Evolutionary conservation across 2,329 filamentous ascomycete species (phyloP), one percentile per base, ranked within the genome.

Genomic region (Colletotrichum spaethianum): DNA sequence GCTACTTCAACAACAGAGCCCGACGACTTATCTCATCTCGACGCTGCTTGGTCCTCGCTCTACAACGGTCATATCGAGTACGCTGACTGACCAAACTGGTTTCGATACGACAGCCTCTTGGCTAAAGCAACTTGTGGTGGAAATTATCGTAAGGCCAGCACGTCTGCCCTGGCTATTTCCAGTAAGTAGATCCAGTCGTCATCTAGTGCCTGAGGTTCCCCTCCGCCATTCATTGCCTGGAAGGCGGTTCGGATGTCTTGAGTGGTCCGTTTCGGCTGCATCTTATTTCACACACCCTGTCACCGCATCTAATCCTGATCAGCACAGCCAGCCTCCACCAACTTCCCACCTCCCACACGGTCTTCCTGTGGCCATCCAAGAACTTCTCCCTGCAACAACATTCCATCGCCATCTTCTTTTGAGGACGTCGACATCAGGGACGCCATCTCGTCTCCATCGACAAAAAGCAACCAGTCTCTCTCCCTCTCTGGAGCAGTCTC

Each of bases 271-370:
- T 53, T 61, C 46, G 57, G 31, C 60, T 72, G 70, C 70, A 72
- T 66, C 67, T 70, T 42, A 59, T 72, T 33, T 66, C 60, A 64
- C 70, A 31, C 52, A 55, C 28, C 52, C 59, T 63, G 55, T 70
- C 53, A 70, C 59, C 53, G 56, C 70, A 63, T 72, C 67, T 70
- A 70, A 64, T 64, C 66, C 61, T 63, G 53, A 72, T 53, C 42
- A 70, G 59, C 40, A 63, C 66, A 40, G 55, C 55, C 70, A 70
- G 56, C 65, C 52, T 60, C 53, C 38, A 44, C 56, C 66, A 60
- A 38, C 55, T 36, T 66, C 31, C 55, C n/a, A 31, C 40, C 40
- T 55, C 50, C 36, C 50, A 36, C 36, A 55, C 55, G 57, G 65
- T 36, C 48, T 62, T 56, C 16, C 26, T 9, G 63, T 61, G 63